phyloP scores from a whole-genome alignment of 2,329 filamentous ascomycete species.

The Fusarium continuum region DNA sequence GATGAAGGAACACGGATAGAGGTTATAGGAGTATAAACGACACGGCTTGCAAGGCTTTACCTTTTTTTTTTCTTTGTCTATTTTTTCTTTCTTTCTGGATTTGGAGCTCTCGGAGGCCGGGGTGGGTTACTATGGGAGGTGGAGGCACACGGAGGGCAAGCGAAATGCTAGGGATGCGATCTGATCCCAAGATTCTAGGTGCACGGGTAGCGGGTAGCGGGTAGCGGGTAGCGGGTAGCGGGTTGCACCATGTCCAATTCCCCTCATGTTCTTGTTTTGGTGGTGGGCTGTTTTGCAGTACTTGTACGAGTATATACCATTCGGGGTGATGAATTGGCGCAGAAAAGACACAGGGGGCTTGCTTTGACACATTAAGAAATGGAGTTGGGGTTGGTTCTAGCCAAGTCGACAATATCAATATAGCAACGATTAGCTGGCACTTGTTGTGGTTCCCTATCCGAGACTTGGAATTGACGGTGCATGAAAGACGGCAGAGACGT shows the following conservation, averaged over 20 bases:
- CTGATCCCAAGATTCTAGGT: background rate
- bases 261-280: conserved; percentile 12
- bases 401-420: conserved; percentile 12
- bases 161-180: conserved; percentile 4
- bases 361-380: conserved; percentile 18
- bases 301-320: conserved; percentile 40
- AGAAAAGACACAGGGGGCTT: conserved; percentile 31
- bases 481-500: background rate
- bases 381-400: conserved; percentile 17
- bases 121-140: background rate
- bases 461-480: background rate
- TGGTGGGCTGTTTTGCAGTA: conserved; percentile 3
- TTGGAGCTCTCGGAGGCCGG: conserved; percentile 1
- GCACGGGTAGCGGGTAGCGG: background rate
- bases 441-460: background rate
- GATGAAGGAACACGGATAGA: conserved; percentile 42
- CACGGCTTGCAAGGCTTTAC: conserved; percentile 25
- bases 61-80: conserved; percentile 9
- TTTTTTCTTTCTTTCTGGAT: conserved; percentile 12
- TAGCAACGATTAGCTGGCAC: conserved; percentile 1
- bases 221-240: no score
- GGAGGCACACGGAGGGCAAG: background rate
- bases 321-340: conserved; percentile 28
- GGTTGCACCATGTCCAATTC: conserved; percentile 4
- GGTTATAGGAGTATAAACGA: conserved; percentile 41